Percentiles rank a stretch among this genome's conserved stretches.
phyloP scores from a whole-genome alignment of 2,329 filamentous ascomycete genomes.

The Metarhizium anisopliae region DNA sequence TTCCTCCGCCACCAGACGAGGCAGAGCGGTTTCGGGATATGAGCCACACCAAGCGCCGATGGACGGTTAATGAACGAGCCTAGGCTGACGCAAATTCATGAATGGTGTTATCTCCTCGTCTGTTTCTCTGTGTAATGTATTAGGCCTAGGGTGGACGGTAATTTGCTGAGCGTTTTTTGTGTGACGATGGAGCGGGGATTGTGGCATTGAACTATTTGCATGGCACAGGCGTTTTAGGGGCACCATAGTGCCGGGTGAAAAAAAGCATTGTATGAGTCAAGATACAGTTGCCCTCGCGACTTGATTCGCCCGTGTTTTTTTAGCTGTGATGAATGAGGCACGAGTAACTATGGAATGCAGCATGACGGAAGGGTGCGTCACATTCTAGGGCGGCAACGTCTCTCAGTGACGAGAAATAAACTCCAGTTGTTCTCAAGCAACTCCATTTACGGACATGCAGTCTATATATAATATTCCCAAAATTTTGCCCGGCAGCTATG shows the following conservation, averaged over 20 bases:
- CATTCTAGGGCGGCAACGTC: no score
- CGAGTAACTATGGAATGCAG: no score
- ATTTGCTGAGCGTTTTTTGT: neutral
- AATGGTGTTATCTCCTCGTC: neutral
- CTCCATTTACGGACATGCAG: neutral
- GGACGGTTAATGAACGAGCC: conserved; percentile 44
- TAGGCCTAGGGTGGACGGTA: neutral
- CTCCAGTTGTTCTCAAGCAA: neutral
- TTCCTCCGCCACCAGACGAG: conserved; percentile 33
- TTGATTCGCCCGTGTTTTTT: neutral
- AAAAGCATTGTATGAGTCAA: neutral
- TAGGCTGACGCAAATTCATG: conserved; percentile 3
- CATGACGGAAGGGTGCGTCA: no score
- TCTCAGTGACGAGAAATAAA: neutral
- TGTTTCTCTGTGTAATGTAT: neutral
- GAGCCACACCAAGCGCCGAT: conserved; percentile 40
- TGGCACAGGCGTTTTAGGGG: conserved; percentile 4
- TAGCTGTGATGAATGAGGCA: no score
- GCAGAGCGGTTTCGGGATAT: conserved; percentile 37
- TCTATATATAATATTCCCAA: neutral
- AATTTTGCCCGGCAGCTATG: no score
- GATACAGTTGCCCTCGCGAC: neutral
- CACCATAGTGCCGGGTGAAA: neutral
- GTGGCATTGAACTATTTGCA: neutral
- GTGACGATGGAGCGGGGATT: neutral